phyloP scores from a whole-genome alignment of 495 filamentous ascomycete species.

The Trichoderma gamsii region DNA sequence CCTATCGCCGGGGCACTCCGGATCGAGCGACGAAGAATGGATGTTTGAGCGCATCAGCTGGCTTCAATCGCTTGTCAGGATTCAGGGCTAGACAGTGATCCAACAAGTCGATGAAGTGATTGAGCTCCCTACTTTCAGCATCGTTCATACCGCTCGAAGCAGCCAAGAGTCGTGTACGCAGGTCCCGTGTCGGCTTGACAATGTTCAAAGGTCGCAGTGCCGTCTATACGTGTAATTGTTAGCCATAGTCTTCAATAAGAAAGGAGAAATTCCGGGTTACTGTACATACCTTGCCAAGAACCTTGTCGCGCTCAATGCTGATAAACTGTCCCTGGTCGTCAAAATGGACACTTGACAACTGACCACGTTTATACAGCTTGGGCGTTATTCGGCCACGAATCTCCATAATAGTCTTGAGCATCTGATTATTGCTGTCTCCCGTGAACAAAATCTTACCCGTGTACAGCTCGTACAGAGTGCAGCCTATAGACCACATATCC shows the following conservation, averaged over 20 bases:
- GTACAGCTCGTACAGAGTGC: conserved; percentile 93
- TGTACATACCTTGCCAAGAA: conserved; percentile 64
- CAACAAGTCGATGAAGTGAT: conserved; percentile 75
- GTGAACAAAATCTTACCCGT: conserved; percentile 96
- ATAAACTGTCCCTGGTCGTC: conserved; percentile 82
- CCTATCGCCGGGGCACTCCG: neutral
- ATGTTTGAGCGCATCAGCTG: conserved; percentile 80
- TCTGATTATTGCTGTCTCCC: conserved; percentile 93
- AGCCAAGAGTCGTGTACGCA: conserved; percentile 68
- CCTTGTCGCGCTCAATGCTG: conserved; percentile 77
- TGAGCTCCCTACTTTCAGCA: conserved; percentile 69
- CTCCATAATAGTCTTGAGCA: conserved; percentile 93
- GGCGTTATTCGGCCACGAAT: conserved; percentile 86
- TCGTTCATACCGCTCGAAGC: conserved; percentile 69
- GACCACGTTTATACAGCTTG: conserved; percentile 75
- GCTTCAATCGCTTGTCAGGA: conserved; percentile 86
- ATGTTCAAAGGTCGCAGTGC: conserved; percentile 63
- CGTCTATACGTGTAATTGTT: conserved; percentile 37
- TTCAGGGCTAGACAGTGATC: conserved; percentile 84
- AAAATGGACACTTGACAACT: conserved; percentile 71
- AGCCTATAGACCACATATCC: conserved; percentile 96
- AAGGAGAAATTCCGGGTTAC: neutral
- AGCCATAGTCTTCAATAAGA: neutral
- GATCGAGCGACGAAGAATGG: conserved; percentile 51
- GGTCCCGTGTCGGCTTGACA: conserved; percentile 74